Evolutionary conservation across 139 green algal genomes (phyloP), one percentile per base, ranked within the genome.

Genomic region (Cymbomonas tetramitiformis): DNA sequence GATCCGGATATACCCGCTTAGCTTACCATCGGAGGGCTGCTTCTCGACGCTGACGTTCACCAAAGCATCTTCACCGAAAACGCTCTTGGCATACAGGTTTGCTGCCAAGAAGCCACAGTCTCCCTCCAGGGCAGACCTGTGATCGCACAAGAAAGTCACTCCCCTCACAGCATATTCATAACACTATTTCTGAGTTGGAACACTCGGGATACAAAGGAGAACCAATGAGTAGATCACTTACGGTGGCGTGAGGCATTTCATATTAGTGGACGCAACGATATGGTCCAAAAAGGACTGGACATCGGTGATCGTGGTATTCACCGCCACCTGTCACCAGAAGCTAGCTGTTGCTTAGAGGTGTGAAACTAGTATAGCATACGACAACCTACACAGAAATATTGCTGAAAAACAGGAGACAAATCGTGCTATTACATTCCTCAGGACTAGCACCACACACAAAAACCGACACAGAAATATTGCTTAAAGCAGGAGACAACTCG

Each of bases 41-140:
- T 93, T 84, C 77, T 98, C 90, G 49, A 98, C 80, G 29, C 75
- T 88, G 30, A 98, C 71, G 66, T 98, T 98, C 25, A 96, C 91
- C 30, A 98, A 73, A 8, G 91, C 91, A 54, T 98, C 91, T 76
- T 98, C 91, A 2, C 88, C 89, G 73, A 98, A 98, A 36, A 98
- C 91, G 30, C 61, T 80, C 64, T 92, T 90, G 23, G 91, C 88
- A 68, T 98, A 98, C 59, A 98, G 72, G 76, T 98, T 98, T 40
- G 91, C 91, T 1, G 88, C 88, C 36, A 96, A 73, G 69, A 93
- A 98, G 40, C 86, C 89, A 66, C 81, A 93, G 24, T 89, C 76
- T 24, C 90, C 90, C 12, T 88, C 77, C 23, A 96, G 73, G n/a
- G 83, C 83, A 21, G 58, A 71, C n/a, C n/a, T n/a, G n/a, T n/a